phyloP scores from a whole-genome alignment of 768 basidiomycete species.

The Xerocomus brunneocitrinus region DNA sequence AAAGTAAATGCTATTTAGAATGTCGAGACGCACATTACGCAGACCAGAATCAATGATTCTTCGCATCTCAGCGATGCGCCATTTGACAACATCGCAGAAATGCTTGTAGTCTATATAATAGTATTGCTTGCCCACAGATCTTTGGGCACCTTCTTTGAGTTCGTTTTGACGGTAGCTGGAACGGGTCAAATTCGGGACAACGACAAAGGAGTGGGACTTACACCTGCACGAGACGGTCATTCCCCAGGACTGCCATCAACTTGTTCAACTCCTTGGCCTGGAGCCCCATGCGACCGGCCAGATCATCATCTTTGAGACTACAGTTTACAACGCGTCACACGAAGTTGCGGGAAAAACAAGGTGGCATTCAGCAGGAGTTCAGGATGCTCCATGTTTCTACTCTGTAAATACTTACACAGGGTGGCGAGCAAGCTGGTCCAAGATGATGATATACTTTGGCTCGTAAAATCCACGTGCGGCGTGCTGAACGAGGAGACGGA shows the following conservation, averaged over 20 bases:
- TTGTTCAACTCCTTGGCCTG: conserved; percentile 89
- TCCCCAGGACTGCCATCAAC: conserved; percentile 75
- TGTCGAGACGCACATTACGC: conserved; percentile 61
- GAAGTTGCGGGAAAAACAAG: conserved; percentile 5
- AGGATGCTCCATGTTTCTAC: conserved; percentile 19
- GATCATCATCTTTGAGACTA: conserved; percentile 90
- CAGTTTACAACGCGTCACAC: conserved; percentile 19
- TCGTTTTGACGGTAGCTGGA: conserved; percentile 85
- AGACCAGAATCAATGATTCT: conserved; percentile 83
- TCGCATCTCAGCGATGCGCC: conserved; percentile 92
- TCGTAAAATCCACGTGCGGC: conserved; percentile 95
- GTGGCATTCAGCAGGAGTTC: conserved; percentile 19
- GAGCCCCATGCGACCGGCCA: conserved; percentile 86
- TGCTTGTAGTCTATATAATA: conserved; percentile 95
- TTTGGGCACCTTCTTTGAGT: conserved; percentile 83
- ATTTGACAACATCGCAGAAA: conserved; percentile 97
- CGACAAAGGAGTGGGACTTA: conserved; percentile 34
- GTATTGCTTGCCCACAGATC: conserved; percentile 85
- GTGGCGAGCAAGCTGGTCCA: conserved; percentile 91
- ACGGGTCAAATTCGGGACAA: conserved; percentile 4
- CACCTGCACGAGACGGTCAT: conserved; percentile 77
- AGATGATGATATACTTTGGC: conserved; percentile 80
- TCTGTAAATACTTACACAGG: conserved; percentile 77
- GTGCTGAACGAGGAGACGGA: conserved; percentile 87
- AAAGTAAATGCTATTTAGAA: not conserved